These are phyloP conservation scores for Diaporthe ilicicola DNA, from an alignment of 2,329 filamentous ascomycete species.

Conservation along the genomic window DNA sequence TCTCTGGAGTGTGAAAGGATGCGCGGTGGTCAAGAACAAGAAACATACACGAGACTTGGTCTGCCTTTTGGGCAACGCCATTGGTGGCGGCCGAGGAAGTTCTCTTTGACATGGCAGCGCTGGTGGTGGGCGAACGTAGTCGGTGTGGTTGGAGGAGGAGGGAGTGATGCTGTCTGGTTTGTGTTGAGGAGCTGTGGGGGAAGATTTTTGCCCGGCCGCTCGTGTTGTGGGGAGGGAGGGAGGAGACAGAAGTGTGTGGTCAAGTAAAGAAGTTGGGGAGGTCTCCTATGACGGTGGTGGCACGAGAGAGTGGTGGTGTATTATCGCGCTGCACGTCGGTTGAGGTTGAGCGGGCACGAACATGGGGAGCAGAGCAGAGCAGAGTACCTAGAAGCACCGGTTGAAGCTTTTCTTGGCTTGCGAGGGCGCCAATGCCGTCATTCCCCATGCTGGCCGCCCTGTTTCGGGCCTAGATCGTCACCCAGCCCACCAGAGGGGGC, in stretches of 20 bases:
- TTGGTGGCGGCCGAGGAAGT: constrained; percentile 28
- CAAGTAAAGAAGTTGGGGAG: background rate
- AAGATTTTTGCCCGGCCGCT: background rate
- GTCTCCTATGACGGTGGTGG: background rate
- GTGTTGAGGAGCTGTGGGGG: no score
- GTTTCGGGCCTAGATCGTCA: constrained; percentile 23
- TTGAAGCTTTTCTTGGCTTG: constrained; percentile 21
- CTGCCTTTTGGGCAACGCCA: constrained; percentile 30
- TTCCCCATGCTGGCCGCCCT: constrained; percentile 21
- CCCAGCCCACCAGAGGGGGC: constrained; percentile 1
- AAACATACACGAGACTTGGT: constrained; percentile 23
- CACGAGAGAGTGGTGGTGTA: background rate
- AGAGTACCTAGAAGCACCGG: background rate
- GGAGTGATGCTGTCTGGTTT: background rate
- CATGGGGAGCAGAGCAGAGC: background rate
- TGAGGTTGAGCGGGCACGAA: constrained; percentile 6
- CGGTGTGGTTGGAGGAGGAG: background rate
- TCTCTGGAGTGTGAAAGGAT: constrained; percentile 32
- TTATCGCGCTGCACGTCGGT: background rate
- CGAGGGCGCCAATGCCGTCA: constrained; percentile 29
- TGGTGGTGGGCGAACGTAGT: background rate
- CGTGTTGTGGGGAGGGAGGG: background rate
- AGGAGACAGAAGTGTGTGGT: background rate
- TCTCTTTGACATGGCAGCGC: constrained; percentile 31
- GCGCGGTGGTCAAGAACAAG: no score